Conservation (phyloP, 1,284 basidiomycete species). For the Phlebopus sp. region DNA sequence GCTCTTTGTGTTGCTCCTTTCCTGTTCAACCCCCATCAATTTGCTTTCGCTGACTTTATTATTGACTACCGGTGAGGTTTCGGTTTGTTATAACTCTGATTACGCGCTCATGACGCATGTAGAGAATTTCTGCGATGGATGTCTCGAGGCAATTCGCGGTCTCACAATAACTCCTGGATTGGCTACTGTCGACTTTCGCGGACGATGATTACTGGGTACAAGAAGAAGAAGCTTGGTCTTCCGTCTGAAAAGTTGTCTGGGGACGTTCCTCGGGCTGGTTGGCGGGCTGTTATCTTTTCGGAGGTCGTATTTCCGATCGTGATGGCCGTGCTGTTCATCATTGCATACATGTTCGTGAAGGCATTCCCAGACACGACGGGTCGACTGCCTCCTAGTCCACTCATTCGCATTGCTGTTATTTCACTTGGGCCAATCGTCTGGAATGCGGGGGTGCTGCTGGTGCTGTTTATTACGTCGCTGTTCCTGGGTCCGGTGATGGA, state of each 20-base stretch:
- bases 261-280: constrained; percentile 87
- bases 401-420: constrained; percentile 92
- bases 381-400: constrained; percentile 63
- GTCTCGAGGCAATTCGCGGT: constrained; percentile 92
- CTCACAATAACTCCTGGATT: constrained; percentile 97
- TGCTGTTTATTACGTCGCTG: constrained; percentile 86
- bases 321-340: constrained; percentile 81
- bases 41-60: constrained; percentile 91
- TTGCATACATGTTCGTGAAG: constrained; percentile 90
- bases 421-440: constrained; percentile 93
- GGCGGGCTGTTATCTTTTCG: constrained; percentile 85
- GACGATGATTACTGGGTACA: constrained; percentile 96
- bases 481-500: constrained; percentile 93
- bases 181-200: constrained; percentile 93
- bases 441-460: constrained; percentile 87
- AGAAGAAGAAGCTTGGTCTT: constrained; percentile 92
- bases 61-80: constrained; percentile 85
- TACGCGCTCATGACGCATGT: constrained; percentile 14
- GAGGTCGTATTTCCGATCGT: constrained; percentile 85
- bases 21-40: constrained; percentile 97
- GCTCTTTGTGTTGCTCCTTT: constrained; percentile 90
- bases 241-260: constrained; percentile 93
- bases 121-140: constrained; percentile 97
- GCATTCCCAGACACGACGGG: constrained; percentile 76
- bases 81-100: background rate